Percentiles rank a stretch among this genome's conserved stretches.
Evolutionary conservation across 106 monocot genomes (phyloP).

Genomic region (Vanilla planifolia): DNA sequence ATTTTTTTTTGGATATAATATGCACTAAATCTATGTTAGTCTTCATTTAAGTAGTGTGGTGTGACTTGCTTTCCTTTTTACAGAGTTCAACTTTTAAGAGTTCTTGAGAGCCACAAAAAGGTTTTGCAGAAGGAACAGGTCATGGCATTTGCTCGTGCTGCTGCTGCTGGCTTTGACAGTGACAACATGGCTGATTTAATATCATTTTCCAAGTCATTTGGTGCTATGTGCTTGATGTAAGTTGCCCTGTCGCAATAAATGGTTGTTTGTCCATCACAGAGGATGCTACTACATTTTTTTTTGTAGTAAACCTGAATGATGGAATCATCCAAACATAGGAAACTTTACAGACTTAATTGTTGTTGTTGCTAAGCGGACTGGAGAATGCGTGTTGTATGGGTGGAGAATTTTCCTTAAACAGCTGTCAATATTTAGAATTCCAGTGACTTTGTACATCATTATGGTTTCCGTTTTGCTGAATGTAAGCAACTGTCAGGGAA

Average conservation of each 20-base stretch:
- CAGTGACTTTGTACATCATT: not conserved
- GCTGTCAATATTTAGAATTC: not conserved
- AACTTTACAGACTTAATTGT: not conserved
- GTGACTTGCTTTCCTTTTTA: not conserved
- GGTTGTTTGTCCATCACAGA: not conserved
- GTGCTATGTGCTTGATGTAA: slow-evolving; percentile 80
- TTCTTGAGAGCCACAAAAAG: slow-evolving; percentile 61
- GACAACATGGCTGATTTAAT: slow-evolving; percentile 61
- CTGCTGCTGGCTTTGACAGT: slow-evolving; percentile 81
- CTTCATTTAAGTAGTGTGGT: not conserved
- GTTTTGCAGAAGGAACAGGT: slow-evolving; percentile 82
- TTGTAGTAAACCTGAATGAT: not conserved
- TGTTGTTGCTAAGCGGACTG: not conserved
- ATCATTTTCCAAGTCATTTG: slow-evolving; percentile 81
- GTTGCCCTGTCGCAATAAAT: slow-evolving; percentile 8
- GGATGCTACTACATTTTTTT: not conserved
- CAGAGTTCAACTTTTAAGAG: slow-evolving; percentile 79
- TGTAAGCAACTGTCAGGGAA: not conserved
- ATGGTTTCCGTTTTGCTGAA: no score
- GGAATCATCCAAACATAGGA: not conserved
- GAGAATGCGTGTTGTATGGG: not conserved
- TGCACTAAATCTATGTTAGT: not conserved
- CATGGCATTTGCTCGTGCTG: slow-evolving; percentile 94
- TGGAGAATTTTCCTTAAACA: not conserved
- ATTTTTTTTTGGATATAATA: no score